phyloP scores from a whole-genome alignment of 345 rosid species.

The Triadica sebifera region DNA sequence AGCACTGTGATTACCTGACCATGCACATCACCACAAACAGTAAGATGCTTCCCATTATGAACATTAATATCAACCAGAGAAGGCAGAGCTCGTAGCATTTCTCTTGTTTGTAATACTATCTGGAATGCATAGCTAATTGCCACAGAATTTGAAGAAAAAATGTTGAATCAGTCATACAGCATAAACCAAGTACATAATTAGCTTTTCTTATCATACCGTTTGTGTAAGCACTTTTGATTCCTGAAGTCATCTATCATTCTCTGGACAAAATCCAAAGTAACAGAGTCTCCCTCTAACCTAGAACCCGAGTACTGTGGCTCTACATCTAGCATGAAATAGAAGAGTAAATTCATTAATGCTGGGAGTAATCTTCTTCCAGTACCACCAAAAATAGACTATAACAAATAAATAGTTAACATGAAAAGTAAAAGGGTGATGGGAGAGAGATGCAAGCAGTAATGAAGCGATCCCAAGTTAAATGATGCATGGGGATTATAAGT shows the following conservation, averaged over 20 bases:
- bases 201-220: constrained; percentile 46
- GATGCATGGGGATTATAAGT: too few relatives aligned
- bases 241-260: constrained; percentile 94
- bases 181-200: constrained; percentile 20
- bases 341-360: constrained; percentile 18
- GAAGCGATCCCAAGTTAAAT: neutral
- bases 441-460: neutral
- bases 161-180: constrained; percentile 6
- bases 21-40: constrained; percentile 98
- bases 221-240: constrained; percentile 83
- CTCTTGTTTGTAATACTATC: constrained; percentile 79
- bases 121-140: constrained; percentile 80
- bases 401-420: neutral
- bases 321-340: constrained; percentile 61
- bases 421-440: too few relatives aligned
- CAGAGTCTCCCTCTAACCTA: constrained; percentile 79
- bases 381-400: neutral
- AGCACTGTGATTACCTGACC: constrained; percentile 71
- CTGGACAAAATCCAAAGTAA: constrained; percentile 86
- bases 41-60: constrained; percentile 68
- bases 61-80: constrained; percentile 79
- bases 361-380: neutral
- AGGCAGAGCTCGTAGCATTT: constrained; percentile 69
- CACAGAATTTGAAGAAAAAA: constrained; percentile 16
- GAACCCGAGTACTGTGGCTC: constrained; percentile 97